These are phyloP conservation scores for Agastache rugosa DNA, from an alignment of 257 asterid species.

Conservation along the genomic window DNA sequence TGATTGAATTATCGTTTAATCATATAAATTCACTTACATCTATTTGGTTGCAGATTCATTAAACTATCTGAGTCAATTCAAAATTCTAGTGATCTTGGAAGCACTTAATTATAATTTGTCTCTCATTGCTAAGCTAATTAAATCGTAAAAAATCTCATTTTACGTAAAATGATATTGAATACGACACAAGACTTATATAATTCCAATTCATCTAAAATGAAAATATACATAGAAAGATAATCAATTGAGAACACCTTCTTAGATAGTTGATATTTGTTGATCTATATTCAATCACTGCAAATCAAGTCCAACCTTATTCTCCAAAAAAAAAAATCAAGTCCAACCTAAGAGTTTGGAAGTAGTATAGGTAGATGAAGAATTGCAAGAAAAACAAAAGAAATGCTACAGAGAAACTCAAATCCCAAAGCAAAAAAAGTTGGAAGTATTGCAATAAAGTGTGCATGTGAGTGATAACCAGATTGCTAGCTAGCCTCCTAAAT, in stretches of 20 bases:
- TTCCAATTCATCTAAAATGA: neutral
- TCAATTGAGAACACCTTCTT: too few species aligned
- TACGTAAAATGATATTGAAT: neutral
- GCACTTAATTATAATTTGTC: neutral
- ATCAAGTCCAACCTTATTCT: too few species aligned
- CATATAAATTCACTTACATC: too few species aligned
- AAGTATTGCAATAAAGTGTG: neutral
- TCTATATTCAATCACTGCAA: too few species aligned
- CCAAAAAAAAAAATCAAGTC: too few species aligned
- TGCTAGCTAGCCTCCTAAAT: neutral
- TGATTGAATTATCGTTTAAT: too few species aligned
- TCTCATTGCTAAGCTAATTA: neutral
- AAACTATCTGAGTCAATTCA: neutral
- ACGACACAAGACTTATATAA: neutral
- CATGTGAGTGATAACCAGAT: constrained; percentile 35
- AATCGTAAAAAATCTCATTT: neutral
- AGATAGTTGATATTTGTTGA: too few species aligned
- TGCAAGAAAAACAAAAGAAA: constrained; percentile 6
- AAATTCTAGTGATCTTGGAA: neutral
- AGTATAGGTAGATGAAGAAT: neutral
- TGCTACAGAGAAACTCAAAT: neutral
- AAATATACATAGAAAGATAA: too few species aligned
- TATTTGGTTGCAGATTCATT: too few species aligned
- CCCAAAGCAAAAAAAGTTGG: constrained; percentile 19
- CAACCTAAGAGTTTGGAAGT: constrained; percentile 22